Percentiles rank a stretch among this genome's conserved stretches.
Evolutionary conservation across 805 yeast species (phyloP).

Genomic region (Sungouiozyma intestinalis): DNA sequence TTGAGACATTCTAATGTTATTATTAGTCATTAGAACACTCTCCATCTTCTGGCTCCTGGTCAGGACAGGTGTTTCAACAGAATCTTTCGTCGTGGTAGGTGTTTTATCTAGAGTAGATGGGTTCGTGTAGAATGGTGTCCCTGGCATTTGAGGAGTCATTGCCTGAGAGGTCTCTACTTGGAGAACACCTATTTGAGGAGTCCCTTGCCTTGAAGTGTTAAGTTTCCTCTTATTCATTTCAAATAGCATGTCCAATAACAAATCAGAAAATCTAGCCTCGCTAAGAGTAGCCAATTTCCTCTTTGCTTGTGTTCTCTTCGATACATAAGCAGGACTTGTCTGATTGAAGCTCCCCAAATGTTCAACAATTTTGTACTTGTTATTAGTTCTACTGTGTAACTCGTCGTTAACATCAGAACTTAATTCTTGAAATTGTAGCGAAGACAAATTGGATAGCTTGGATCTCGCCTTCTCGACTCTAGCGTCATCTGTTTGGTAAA

Average conservation of each 20-base stretch:
- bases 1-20: conserved; percentile 42
- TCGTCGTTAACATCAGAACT: conserved; percentile 94
- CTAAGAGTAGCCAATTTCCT: conserved; percentile 80
- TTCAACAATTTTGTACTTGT: conserved; percentile 48
- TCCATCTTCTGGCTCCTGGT: background rate
- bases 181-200: too few relatives aligned
- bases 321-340: conserved; percentile 44
- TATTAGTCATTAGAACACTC: conserved; percentile 1
- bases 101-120: background rate
- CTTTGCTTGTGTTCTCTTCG: conserved; percentile 90
- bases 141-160: too few relatives aligned
- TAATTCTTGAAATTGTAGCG: conserved; percentile 76
- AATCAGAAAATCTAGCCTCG: conserved; percentile 69
- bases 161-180: too few relatives aligned
- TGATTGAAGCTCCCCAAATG: conserved; percentile 32
- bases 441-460: conserved; percentile 68
- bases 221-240: conserved; percentile 67
- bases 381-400: conserved; percentile 62
- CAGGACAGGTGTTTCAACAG: background rate
- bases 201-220: background rate
- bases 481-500: conserved; percentile 23
- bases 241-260: conserved; percentile 75
- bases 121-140: background rate
- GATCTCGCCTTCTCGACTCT: conserved; percentile 77
- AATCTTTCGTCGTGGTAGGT: background rate